Conservation (phyloP, 176 grass and related monocot species). For the Eragrostis curvula region DNA sequence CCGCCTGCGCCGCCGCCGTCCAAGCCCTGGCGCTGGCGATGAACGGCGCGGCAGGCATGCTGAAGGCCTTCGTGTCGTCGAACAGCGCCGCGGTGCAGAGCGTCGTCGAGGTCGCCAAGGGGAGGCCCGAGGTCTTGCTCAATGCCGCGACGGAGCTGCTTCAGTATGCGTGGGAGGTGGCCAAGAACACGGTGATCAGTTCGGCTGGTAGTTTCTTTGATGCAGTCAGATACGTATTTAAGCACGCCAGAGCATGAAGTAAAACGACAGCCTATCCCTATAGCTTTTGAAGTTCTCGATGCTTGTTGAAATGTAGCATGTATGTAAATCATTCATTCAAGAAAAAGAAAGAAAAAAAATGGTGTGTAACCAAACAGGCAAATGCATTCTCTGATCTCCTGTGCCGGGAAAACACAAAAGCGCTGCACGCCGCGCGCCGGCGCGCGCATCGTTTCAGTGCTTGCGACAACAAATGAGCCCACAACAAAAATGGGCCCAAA, state of each 20-base stretch:
- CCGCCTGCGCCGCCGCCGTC: background rate
- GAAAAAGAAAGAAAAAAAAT: too few relatives aligned
- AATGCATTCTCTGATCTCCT: too few relatives aligned
- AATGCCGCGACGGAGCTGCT: constrained; percentile 27
- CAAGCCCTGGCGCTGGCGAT: background rate
- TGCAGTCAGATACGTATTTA: constrained; percentile 24
- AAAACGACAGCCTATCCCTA: background rate
- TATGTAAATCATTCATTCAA: too few relatives aligned
- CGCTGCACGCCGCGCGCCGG: too few relatives aligned
- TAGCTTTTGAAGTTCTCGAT: background rate
- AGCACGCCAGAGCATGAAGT: background rate
- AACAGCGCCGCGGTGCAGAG: background rate
- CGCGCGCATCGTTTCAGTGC: background rate
- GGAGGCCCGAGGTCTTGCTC: constrained; percentile 19
- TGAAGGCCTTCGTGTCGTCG: background rate
- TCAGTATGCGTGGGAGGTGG: constrained; percentile 28
- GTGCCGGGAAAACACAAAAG: too few relatives aligned
- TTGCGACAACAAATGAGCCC: background rate
- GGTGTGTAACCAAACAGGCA: too few relatives aligned
- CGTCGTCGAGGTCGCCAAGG: constrained; percentile 6
- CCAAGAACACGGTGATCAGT: background rate
- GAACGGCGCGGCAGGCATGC: background rate
- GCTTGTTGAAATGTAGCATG: background rate
- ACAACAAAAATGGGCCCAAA: background rate
- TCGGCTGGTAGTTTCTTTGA: constrained; percentile 8